Evolutionary conservation across 805 yeast genomes (phyloP), one percentile per base, ranked within the genome.

Genomic region (Wickerhamiella nectarea): DNA sequence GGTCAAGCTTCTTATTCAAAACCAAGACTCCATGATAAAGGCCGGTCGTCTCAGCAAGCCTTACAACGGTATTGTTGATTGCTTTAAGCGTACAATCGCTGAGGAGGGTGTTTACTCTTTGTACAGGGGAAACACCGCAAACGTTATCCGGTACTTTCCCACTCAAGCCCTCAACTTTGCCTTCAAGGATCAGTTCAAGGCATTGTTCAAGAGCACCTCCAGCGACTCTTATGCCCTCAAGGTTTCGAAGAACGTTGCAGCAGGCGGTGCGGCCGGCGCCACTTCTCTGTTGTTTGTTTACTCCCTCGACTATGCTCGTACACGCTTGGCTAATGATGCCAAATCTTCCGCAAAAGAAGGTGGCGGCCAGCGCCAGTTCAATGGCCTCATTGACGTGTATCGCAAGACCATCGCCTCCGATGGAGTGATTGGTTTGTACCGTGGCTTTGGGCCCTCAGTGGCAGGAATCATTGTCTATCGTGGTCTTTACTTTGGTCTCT

Each of bases 71-170:
- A 84, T 84, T 52, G 70, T 56, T 51, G 94, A 84, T 63, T 81
- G 93, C 74, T 84, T 84, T 89, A 75, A 64, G 62, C 80, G 94
- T 75, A 84, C 95, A 57, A 78, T 85, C 56, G 78, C 80, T 59
- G 81, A 78, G 58, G 95, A 84, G 74, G 95, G 95, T 77, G 63
- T 80, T 52, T 72, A 69, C 56, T 72, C 94, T 52, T 80, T 84
- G 85, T 84, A 94, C 94, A 84, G 94, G 80, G 95, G 95, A 78
- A 84, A 84, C 84, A 81, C 94, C 53, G 95, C 95, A 61, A 84
- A 84, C 72, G 94, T 84, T 65, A 78, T 84, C 71, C 80, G 94
- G 75, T 84, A 85, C 78, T 84, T 84, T 91, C 95, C 95, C 70
- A 85, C 94, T 64, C 94, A 84, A 74, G 95, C 95, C 60, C 76